These are phyloP conservation scores for Thelephora ganbajun DNA, from an alignment of 768 basidiomycete genomes.

Conservation along the genomic window DNA sequence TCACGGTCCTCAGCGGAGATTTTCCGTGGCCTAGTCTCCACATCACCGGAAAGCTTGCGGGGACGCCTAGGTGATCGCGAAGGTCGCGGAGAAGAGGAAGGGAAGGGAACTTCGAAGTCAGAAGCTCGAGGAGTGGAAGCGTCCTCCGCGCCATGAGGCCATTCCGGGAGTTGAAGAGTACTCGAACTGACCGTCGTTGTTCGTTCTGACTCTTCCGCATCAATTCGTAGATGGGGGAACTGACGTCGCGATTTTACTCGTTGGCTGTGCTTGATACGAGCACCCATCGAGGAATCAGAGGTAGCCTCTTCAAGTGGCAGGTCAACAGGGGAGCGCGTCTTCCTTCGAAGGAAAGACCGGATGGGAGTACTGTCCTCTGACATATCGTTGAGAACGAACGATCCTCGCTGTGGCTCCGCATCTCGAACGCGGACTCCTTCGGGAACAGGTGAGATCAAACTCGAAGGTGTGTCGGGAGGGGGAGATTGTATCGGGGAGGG, in stretches of 20 bases:
- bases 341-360: constrained; percentile 24
- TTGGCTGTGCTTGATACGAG: constrained; percentile 21
- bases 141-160: constrained; percentile 36
- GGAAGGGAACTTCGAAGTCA: constrained; percentile 22
- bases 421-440: constrained; percentile 17
- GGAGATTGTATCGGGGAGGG: constrained; percentile 16
- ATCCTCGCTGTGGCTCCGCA: constrained; percentile 18
- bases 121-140: constrained; percentile 42
- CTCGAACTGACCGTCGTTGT: constrained; percentile 24
- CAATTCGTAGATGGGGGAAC: constrained; percentile 26
- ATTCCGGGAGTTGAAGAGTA: constrained; percentile 33
- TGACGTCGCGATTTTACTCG: constrained; percentile 43
- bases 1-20: constrained; percentile 5
- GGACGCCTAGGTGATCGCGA: constrained; percentile 12
- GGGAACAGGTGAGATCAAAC: constrained; percentile 9
- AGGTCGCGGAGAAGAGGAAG: constrained; percentile 17
- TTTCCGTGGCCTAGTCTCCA: constrained; percentile 18
- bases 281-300: constrained; percentile 35
- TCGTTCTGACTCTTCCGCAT: constrained; percentile 6
- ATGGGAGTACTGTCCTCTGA: constrained; percentile 2
- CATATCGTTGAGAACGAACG: constrained; percentile 15
- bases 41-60: constrained; percentile 13
- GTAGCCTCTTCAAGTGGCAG: constrained; percentile 24
- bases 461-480: constrained; percentile 25
- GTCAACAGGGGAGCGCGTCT: constrained; percentile 19